Percentiles rank a stretch among this genome's conserved stretches.
phyloP scores from a whole-genome alignment of 2,329 filamentous ascomycete species.

The Fusarium nodosum region DNA sequence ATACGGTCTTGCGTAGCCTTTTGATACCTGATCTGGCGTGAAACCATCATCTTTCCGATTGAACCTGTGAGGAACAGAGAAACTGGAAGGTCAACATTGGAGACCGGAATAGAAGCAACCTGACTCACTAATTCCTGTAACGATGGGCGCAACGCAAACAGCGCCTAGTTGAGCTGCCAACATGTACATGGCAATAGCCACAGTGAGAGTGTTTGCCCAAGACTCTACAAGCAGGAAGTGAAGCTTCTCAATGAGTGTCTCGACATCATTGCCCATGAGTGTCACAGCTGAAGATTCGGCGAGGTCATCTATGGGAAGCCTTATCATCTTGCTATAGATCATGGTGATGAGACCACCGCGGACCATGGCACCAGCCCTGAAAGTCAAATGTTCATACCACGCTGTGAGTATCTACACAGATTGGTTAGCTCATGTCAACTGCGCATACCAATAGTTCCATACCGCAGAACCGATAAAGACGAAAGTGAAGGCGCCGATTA shows the following conservation, averaged over 20 bases:
- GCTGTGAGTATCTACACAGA: constrained; percentile 41
- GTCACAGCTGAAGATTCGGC: constrained; percentile 50
- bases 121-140: constrained; percentile 51
- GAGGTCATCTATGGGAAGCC: constrained; percentile 46
- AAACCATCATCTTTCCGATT: constrained; percentile 48
- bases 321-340: constrained; percentile 52
- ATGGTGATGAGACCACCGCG: constrained; percentile 51
- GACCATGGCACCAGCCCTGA: constrained; percentile 50
- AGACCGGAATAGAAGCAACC: fast-evolving
- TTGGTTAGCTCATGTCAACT: not conserved
- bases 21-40: constrained; percentile 51
- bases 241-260: constrained; percentile 49
- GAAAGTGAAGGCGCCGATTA: constrained; percentile 52
- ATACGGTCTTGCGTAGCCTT: constrained; percentile 53
- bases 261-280: constrained; percentile 53
- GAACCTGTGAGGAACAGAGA: constrained; percentile 42
- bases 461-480: constrained; percentile 53
- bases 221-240: constrained; percentile 51
- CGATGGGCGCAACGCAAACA: constrained; percentile 52
- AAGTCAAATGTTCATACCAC: constrained; percentile 54
- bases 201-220: constrained; percentile 52
- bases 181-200: constrained; percentile 52
- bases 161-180: constrained; percentile 52
- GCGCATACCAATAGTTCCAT: fast-evolving
- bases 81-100: constrained; percentile 27